phyloP scores from a whole-genome alignment of 306 rosid genomes.

The Trifolium fragiferum region DNA sequence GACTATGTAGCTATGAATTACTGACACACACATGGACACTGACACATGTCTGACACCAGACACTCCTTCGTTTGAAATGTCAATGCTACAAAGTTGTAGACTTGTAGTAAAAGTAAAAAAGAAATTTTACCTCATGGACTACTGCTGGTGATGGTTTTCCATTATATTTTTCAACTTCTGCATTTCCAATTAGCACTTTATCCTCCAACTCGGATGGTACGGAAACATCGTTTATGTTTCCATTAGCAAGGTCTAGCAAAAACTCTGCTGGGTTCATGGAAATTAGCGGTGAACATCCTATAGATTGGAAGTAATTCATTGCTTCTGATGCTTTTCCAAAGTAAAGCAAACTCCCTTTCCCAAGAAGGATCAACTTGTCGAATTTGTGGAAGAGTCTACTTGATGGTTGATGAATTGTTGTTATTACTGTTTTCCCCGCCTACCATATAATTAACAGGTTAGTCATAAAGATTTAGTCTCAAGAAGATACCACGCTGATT shows the following conservation, averaged over 20 bases:
- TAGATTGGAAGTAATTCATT: conserved; percentile 78
- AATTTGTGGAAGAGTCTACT: conserved; percentile 96
- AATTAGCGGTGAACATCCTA: conserved; percentile 89
- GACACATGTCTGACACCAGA: neutral
- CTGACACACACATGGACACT: neutral
- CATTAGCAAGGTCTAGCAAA: conserved; percentile 93
- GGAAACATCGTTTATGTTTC: conserved; percentile 83
- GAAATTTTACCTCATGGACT: conserved; percentile 79
- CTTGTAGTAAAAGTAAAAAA: neutral
- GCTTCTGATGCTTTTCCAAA: conserved; percentile 93
- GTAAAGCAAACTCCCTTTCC: conserved; percentile 92
- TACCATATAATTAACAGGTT: conserved; percentile 44
- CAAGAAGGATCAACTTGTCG: conserved; percentile 94
- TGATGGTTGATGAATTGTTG: conserved; percentile 98
- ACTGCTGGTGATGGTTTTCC: conserved; percentile 82
- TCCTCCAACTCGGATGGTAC: conserved; percentile 93
- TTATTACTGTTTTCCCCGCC: conserved; percentile 97
- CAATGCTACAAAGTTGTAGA: neutral
- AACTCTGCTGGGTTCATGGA: conserved; percentile 99
- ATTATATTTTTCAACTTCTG: conserved; percentile 55
- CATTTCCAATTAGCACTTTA: conserved; percentile 71
- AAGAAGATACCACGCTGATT: neutral
- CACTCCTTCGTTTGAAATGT: neutral
- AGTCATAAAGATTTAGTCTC: neutral
- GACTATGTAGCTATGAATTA: neutral